Evolutionary conservation across 2,329 filamentous ascomycete species (phyloP), one percentile per base, ranked within the genome.

Genomic region (Monosporascus cannonballus): DNA sequence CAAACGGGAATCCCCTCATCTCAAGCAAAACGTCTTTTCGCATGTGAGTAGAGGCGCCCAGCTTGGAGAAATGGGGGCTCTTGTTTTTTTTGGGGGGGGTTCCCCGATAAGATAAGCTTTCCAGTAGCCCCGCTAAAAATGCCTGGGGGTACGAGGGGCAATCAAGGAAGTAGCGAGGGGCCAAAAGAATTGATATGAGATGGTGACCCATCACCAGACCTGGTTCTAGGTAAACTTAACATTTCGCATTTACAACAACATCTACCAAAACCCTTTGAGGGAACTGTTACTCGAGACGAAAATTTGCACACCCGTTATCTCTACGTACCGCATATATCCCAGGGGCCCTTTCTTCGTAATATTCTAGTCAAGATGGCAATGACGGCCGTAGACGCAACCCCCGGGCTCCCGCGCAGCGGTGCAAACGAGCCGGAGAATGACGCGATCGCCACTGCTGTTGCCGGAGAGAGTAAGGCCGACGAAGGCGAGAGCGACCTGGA

Each of bases 321-420:
- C 30, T 34, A 34, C 30, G 1, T 34, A 4, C 9, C 1, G 30
- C 30, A 14, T 34, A 34, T 11, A 34, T 14, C 11, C 4, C 11
- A 34, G 30, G 30, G 11, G 14, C 4, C 11, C 9, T 30, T 34
- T 14, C 30, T 34, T 34, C 30, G 11, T 34, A 5, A 4, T 14
- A 34, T 34, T 34, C 30, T 1, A 18, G 2, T 24, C 42, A 46
- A 30, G 14, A 46, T 46, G 42, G 42, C 36, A 73, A 72, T 62
- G 66, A 73, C 51, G 74, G 75, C 60, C 75, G 77, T 60, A 17
- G 65, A 72, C 49, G 64, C 67, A 48, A 69, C 70, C 5, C 64
- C 61, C 47, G 59, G 60, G 41, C 51, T 56, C 30, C 56, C 63
- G 4, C 44, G 18, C 24, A 44, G 38, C 44, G n/a, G 45, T 18